Evolutionary conservation across 495 filamentous ascomycete genomes (phyloP).

Genomic region (Penicillium alfredii): DNA sequence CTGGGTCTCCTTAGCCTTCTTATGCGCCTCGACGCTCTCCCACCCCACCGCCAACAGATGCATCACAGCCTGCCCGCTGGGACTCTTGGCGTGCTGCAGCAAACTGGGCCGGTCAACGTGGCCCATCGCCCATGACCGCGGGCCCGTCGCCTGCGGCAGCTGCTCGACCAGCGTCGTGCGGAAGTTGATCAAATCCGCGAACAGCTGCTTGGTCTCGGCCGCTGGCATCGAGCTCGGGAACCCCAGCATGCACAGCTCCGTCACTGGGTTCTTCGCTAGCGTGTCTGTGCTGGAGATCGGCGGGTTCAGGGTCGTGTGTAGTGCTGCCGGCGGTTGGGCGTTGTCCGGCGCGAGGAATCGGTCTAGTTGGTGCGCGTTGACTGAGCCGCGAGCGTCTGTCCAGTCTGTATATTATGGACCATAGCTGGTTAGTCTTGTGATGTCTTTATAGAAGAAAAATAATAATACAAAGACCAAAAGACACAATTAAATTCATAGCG

Average conservation of each 20-base stretch:
- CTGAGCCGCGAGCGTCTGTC: slow-evolving; percentile 29
- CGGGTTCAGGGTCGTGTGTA: slow-evolving; percentile 34
- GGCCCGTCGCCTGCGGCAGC: slow-evolving; percentile 26
- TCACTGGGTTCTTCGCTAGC: slow-evolving; percentile 34
- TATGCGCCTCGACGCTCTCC: slow-evolving; percentile 49
- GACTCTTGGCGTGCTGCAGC: slow-evolving; percentile 28
- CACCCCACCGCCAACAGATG: slow-evolving; percentile 45
- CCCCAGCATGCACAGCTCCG: slow-evolving; percentile 32
- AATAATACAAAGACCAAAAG: no score
- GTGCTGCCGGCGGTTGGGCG: slow-evolving; percentile 10
- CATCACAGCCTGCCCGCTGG: slow-evolving; percentile 33
- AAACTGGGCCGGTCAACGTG: slow-evolving; percentile 38
- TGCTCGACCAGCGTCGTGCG: slow-evolving; percentile 28
- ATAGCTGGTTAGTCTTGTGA: no score
- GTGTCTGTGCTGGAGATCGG: slow-evolving; percentile 25
- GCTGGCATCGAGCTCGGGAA: slow-evolving; percentile 25
- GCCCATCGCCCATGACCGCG: slow-evolving; percentile 40
- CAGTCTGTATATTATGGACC: slow-evolving; percentile 29
- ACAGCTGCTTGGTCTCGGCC: slow-evolving; percentile 17
- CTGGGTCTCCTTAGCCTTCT: slow-evolving; percentile 38
- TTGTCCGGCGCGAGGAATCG: slow-evolving; percentile 23
- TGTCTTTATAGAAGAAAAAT: no score
- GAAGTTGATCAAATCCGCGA: slow-evolving; percentile 27
- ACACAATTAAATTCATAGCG: not conserved
- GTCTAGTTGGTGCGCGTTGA: slow-evolving; percentile 10